Evolutionary conservation across 75 land plant genomes (phyloP), one percentile per base, ranked within the genome.

Genomic region (Isoetes taiwanensis): DNA sequence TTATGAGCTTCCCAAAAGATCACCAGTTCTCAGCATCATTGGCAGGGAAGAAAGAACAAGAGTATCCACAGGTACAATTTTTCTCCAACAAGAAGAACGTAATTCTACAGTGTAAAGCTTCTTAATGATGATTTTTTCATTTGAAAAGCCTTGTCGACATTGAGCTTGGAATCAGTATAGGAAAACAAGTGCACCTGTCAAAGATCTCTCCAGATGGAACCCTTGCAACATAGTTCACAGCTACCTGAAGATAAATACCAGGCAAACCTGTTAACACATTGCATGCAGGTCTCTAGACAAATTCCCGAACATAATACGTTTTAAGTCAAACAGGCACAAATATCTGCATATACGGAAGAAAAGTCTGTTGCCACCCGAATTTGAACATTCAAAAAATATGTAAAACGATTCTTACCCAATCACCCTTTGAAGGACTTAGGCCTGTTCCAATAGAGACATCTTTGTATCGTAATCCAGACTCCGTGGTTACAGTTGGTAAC

Each of bases 211-310:
- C 50, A 8, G 50, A 8, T 19, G 50, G 50, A 46, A 46, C 23
- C 50, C 16, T 46, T 16, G 50, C 50, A n/a, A 46, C 50, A 23
- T 46, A 46, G 50, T 46, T 46, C 23, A 23, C 50, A 6, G 50
- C 50, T 5, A 46, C 50, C 50, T 46, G 50, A n/a, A 5, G n/a
- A 46, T 23, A 46, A 6, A 46, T 6, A 8, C 6, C 4, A 8
- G 19, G 25, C 50, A 19, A 8, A 4, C n/a, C n/a, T n/a, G n/a
- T n/a, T n/a, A 8, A 46, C 12, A 46, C 4, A 8, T n/a, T 16
- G 5, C 4, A n/a, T 46, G 25, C 50, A 8, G 8, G 50, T n/a
- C 16, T 14, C 11, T 9, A 14, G 38, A 37, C 9, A 37, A 37
- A 37, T 9, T 37, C 38, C 38, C 9, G 14, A 9, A 37, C 38